These are phyloP conservation scores for Nymphaea thermarum DNA, from an alignment of 164 flowering plant species.

Conservation along the genomic window DNA sequence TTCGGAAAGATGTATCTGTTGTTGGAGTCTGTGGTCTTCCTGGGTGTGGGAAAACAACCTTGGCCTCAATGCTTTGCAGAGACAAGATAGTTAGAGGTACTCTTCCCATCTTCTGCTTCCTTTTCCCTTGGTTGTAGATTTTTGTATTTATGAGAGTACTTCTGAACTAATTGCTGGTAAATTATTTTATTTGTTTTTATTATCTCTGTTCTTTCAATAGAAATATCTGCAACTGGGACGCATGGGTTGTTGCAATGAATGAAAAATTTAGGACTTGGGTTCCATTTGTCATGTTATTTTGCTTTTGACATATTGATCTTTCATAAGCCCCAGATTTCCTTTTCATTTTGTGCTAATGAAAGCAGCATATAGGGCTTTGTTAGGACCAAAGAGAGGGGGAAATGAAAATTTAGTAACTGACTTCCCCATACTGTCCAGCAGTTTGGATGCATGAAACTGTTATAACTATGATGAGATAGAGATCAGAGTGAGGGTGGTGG, in stretches of 20 bases:
- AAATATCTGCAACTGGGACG: too few relatives aligned
- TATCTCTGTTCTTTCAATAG: neutral
- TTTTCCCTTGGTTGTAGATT: neutral
- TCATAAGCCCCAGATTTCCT: neutral
- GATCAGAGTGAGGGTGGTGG: too few relatives aligned
- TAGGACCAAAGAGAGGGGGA: neutral
- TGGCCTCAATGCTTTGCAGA: slow-evolving; percentile 2
- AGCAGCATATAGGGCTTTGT: neutral
- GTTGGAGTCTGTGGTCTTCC: neutral
- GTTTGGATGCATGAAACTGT: too few relatives aligned
- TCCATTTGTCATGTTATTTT: neutral
- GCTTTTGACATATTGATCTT: neutral
- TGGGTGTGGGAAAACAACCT: slow-evolving; percentile 2
- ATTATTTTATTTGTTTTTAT: neutral
- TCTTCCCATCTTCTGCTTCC: neutral
- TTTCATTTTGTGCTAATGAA: neutral
- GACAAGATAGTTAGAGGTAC: neutral
- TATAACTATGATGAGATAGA: too few relatives aligned
- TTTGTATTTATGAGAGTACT: neutral
- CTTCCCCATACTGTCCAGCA: too few relatives aligned
- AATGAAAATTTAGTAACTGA: neutral
- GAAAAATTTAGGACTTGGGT: neutral
- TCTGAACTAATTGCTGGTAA: neutral
- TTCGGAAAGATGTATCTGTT: neutral
- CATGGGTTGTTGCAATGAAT: too few relatives aligned